Evolutionary conservation across 805 yeast genomes (phyloP).

Genomic region (Ogataea ganodermae): DNA sequence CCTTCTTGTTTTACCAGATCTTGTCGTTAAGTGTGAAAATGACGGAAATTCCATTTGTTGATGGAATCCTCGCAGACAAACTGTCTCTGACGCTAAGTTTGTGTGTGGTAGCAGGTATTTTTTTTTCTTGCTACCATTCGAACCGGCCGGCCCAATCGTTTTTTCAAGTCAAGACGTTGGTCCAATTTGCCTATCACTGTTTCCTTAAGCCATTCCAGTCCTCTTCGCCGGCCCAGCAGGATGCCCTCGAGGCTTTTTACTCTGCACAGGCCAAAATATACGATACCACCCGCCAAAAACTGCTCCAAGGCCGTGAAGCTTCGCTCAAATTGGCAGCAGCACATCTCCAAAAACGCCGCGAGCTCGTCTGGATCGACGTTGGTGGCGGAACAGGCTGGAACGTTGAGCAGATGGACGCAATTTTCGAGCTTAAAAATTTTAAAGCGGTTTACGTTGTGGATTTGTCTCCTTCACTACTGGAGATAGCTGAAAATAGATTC

Average conservation of each 20-base stretch:
- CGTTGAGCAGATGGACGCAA: slow-evolving; percentile 70
- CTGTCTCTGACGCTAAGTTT: neutral
- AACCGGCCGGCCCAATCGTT: neutral
- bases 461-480: slow-evolving; percentile 74
- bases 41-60: neutral
- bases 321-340: slow-evolving; percentile 60
- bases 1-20: too few species aligned
- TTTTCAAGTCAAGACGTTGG: neutral
- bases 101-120: neutral
- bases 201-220: slow-evolving; percentile 59
- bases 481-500: slow-evolving; percentile 65
- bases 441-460: slow-evolving; percentile 72
- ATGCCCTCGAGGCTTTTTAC: slow-evolving; percentile 68
- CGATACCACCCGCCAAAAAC: slow-evolving; percentile 65
- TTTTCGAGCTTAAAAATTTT: slow-evolving; percentile 53
- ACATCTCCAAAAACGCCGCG: slow-evolving; percentile 47
- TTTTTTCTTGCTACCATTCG: neutral
- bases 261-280: slow-evolving; percentile 76
- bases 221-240: slow-evolving; percentile 47
- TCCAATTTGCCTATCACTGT: slow-evolving; percentile 49
- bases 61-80: neutral
- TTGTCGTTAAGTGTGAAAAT: too few species aligned
- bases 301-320: slow-evolving; percentile 70
- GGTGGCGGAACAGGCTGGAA: slow-evolving; percentile 90
- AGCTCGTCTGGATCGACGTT: slow-evolving; percentile 72